Conservation (phyloP, 2,329 filamentous ascomycete genomes). For the Sporothrix schenckii region DNA sequence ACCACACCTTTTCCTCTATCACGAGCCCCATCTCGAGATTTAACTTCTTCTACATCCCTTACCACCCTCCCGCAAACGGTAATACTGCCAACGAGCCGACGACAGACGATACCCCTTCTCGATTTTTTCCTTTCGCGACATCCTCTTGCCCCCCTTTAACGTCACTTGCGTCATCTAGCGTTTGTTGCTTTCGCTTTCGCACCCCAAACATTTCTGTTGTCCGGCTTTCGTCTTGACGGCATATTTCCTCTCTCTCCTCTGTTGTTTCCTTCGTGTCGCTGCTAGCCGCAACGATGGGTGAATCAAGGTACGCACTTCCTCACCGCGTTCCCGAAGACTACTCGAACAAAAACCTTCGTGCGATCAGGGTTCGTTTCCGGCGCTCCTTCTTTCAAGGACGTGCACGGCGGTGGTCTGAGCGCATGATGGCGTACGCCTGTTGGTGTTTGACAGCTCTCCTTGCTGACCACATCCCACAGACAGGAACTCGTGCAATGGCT, state of each 20-base stretch:
- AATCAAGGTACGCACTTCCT: slow-evolving; percentile 35
- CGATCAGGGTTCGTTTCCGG: neutral
- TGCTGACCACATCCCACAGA: slow-evolving; percentile 52
- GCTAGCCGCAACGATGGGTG: slow-evolving; percentile 34
- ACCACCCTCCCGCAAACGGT: neutral
- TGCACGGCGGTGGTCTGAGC: neutral
- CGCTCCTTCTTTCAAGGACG: neutral
- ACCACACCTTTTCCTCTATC: neutral
- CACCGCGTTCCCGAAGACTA: neutral
- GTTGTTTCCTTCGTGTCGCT: neutral
- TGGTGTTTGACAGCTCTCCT: neutral
- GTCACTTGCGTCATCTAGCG: slow-evolving; percentile 23
- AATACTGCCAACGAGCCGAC: neutral
- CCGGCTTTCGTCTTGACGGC: neutral
- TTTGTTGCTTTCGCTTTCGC: neutral
- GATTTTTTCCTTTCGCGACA: neutral
- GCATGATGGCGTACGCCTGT: slow-evolving; percentile 19
- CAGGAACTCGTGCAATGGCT: slow-evolving; percentile 96
- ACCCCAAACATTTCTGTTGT: neutral
- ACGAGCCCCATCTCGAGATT: neutral
- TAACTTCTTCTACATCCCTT: no score
- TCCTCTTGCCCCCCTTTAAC: neutral
- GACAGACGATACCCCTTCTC: slow-evolving; percentile 9
- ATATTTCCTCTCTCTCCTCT: neutral
- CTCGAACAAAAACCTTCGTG: neutral